Conservation (phyloP, 257 asterid genomes). For the Solanum peruvianum region DNA sequence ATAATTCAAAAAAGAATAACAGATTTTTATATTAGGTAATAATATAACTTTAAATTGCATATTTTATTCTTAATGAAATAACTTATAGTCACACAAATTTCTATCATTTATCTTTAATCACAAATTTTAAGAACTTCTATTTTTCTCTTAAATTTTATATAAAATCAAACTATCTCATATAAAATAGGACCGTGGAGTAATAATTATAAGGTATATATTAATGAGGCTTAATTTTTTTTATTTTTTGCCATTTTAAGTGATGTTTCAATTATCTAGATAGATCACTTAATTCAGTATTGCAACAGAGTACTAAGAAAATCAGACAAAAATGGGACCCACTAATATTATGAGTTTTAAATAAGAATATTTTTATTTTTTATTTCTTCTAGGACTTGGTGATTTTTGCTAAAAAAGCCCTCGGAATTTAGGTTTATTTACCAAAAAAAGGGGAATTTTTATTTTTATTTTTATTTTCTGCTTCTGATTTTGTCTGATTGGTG, state of each 20-base stretch:
- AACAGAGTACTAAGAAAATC: constrained; percentile 17
- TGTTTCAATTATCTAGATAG: not conserved
- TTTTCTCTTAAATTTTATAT: no score
- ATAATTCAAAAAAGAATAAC: no score
- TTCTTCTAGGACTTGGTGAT: not conserved
- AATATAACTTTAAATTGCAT: no score
- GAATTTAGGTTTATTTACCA: constrained; percentile 6
- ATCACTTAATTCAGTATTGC: not conserved
- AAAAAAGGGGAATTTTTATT: not conserved
- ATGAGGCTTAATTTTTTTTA: not conserved
- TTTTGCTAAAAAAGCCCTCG: not conserved
- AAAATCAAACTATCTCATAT: no score
- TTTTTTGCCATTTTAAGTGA: constrained; percentile 7
- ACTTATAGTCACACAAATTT: no score
- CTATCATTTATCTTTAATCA: no score
- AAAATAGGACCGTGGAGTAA: accelerated
- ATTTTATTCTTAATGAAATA: no score
- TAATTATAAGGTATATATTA: not conserved
- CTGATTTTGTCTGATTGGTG: constrained; percentile 27
- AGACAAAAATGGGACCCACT: constrained; percentile 34
- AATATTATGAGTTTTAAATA: constrained; percentile 9
- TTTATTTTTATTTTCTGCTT: not conserved
- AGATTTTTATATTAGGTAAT: no score
- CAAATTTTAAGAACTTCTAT: no score
- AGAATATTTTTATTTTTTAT: not conserved